Percentiles rank a stretch among this genome's conserved stretches.
These are phyloP conservation scores for Athelia psychrophila DNA, from an alignment of 1,284 basidiomycete genomes.

Conservation along the genomic window DNA sequence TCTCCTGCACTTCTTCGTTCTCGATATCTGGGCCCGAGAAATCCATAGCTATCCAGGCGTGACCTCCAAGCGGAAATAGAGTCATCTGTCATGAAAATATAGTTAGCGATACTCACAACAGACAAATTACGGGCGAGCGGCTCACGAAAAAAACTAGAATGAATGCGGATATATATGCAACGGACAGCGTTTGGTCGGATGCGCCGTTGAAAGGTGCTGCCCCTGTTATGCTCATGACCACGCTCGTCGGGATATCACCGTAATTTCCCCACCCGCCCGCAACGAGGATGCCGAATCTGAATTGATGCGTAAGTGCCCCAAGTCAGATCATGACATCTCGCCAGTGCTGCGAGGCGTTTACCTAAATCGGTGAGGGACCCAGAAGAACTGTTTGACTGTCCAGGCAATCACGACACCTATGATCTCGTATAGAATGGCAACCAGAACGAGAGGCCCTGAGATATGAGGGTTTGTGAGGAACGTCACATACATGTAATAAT, in stretches of 20 bases:
- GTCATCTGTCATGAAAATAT: constrained; percentile 42
- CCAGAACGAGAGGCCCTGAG: constrained; percentile 51
- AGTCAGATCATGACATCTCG: too few relatives aligned
- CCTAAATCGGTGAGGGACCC: constrained; percentile 76
- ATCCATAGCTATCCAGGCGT: constrained; percentile 52
- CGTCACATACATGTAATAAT: background rate
- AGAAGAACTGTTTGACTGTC: constrained; percentile 63
- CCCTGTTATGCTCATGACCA: constrained; percentile 53
- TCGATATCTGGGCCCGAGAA: constrained; percentile 62
- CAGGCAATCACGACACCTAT: constrained; percentile 56
- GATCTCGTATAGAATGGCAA: constrained; percentile 50
- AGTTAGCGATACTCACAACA: background rate
- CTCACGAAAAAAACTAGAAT: constrained; percentile 42
- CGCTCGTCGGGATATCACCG: constrained; percentile 51
- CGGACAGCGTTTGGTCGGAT: constrained; percentile 51
- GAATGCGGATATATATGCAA: constrained; percentile 58
- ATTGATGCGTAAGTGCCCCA: constrained; percentile 42
- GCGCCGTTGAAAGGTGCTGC: constrained; percentile 49
- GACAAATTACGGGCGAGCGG: background rate
- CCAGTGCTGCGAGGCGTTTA: constrained; percentile 9
- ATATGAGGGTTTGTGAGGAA: background rate
- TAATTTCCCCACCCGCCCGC: constrained; percentile 67
- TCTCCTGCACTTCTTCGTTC: constrained; percentile 47
- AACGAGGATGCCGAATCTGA: constrained; percentile 63
- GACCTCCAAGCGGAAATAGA: constrained; percentile 59